Percentiles rank a stretch among this genome's conserved stretches.
Evolutionary conservation across 2,329 filamentous ascomycete species (phyloP).

Genomic region (Fusarium gaditjirri): DNA sequence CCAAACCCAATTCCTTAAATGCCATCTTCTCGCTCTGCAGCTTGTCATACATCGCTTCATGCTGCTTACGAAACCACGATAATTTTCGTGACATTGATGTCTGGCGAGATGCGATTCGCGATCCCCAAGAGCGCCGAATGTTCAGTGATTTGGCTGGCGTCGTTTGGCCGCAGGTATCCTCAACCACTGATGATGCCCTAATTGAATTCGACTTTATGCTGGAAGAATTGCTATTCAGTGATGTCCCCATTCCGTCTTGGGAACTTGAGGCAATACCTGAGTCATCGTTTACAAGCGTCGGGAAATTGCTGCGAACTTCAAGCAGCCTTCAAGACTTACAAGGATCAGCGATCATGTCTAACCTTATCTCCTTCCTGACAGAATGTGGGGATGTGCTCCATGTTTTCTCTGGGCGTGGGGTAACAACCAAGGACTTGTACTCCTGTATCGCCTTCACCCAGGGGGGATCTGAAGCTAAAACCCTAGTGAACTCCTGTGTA

Average conservation of each 20-base stretch:
- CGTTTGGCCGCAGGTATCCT: rapidly evolving
- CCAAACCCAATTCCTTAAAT: rapidly evolving
- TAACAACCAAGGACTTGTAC: neutral
- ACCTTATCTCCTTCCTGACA: neutral
- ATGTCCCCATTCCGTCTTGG: rapidly evolving
- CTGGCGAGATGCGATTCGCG: rapidly evolving
- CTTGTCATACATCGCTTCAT: rapidly evolving
- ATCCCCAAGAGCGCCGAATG: rapidly evolving
- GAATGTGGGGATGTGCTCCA: neutral
- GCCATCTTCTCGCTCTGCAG: neutral
- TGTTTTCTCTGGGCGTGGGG: neutral
- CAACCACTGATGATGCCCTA: rapidly evolving
- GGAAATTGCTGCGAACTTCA: rapidly evolving
- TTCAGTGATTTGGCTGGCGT: rapidly evolving
- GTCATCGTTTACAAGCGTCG: too few relatives aligned
- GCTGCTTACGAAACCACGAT: rapidly evolving
- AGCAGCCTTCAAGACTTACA: rapidly evolving
- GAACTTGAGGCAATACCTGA: rapidly evolving
- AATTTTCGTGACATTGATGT: rapidly evolving
- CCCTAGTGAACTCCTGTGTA: neutral
- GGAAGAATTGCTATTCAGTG: rapidly evolving
- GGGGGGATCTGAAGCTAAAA: neutral
- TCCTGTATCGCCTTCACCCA: neutral
- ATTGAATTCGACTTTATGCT: rapidly evolving
- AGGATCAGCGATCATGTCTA: neutral